These are phyloP conservation scores for Aspergillus diversus DNA, from an alignment of 495 filamentous ascomycete species.

Conservation along the genomic window DNA sequence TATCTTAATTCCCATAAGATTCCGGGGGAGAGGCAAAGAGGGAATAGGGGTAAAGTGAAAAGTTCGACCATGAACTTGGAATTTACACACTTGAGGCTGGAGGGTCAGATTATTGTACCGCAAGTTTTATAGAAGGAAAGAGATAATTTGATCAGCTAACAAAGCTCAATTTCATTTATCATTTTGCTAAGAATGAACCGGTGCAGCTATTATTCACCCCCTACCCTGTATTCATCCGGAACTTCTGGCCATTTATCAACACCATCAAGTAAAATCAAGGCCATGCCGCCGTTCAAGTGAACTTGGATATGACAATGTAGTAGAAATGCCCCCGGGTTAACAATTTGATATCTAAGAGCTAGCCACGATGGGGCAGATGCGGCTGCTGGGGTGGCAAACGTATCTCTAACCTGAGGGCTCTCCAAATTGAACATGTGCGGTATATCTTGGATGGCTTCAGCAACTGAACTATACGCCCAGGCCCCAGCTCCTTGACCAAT, in stretches of 20 bases:
- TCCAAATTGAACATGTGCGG: slow-evolving; percentile 58
- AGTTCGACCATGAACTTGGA: no score
- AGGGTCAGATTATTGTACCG: no score
- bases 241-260: slow-evolving; percentile 57
- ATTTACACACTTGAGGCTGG: no score
- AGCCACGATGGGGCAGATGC: slow-evolving; percentile 49
- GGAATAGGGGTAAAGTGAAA: no score
- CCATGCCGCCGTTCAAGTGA: slow-evolving; percentile 62
- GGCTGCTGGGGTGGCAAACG: slow-evolving; percentile 43
- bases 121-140: no score
- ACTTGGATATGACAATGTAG: slow-evolving; percentile 65
- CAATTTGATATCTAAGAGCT: slow-evolving; percentile 59
- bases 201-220: no score
- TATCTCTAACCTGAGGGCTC: slow-evolving; percentile 56
- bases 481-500: slow-evolving; percentile 54
- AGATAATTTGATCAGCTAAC: no score
- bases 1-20: no score
- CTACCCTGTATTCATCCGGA: slow-evolving; percentile 36
- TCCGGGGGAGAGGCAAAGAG: no score
- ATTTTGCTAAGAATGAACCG: no score
- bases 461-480: slow-evolving; percentile 56
- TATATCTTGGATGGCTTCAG: slow-evolving; percentile 49
- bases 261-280: slow-evolving; percentile 58
- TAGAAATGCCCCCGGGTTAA: slow-evolving; percentile 61
- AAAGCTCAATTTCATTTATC: no score